These are phyloP conservation scores for Polytrichum formosum DNA, from an alignment of 225 moss, liverwort and hornwort species.

Conservation along the genomic window DNA sequence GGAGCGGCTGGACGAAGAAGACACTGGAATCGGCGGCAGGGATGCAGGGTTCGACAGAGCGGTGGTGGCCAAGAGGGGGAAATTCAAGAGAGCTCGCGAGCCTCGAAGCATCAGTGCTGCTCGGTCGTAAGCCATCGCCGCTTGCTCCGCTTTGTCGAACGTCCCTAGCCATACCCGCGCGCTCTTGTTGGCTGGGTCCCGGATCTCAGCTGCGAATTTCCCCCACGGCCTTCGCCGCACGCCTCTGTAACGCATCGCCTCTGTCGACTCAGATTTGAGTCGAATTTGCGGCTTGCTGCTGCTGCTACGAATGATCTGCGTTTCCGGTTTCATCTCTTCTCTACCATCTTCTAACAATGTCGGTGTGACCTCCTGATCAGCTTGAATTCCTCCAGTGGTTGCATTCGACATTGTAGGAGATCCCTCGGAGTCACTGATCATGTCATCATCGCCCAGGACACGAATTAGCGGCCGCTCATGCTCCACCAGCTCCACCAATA, in stretches of 20 bases:
- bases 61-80: slow-evolving; percentile 40
- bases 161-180: slow-evolving; percentile 48
- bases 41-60: slow-evolving; percentile 42
- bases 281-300: slow-evolving; percentile 17
- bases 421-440: slow-evolving; percentile 37
- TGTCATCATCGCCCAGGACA: slow-evolving; percentile 4
- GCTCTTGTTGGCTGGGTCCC: slow-evolving; percentile 46
- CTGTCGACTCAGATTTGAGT: background rate
- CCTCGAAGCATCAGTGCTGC: slow-evolving; percentile 53
- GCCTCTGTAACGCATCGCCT: slow-evolving; percentile 43
- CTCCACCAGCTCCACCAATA: too few species aligned
- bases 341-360: background rate
- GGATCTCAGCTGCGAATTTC: slow-evolving; percentile 50
- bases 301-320: slow-evolving; percentile 4
- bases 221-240: slow-evolving; percentile 49
- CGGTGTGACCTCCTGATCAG: background rate
- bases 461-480: too few species aligned
- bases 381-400: background rate
- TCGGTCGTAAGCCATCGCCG: slow-evolving; percentile 50
- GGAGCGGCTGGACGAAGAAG: slow-evolving; percentile 30
- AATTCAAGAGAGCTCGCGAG: slow-evolving; percentile 39
- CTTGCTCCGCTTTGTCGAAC: slow-evolving; percentile 44
- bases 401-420: slow-evolving; percentile 28
- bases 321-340: slow-evolving; percentile 11
- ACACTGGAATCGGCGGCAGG: slow-evolving; percentile 28